Percentiles rank a stretch among this genome's conserved stretches.
Conservation (phyloP, 1,139 yeast species). For the Magnusiomyces clavatus region DNA sequence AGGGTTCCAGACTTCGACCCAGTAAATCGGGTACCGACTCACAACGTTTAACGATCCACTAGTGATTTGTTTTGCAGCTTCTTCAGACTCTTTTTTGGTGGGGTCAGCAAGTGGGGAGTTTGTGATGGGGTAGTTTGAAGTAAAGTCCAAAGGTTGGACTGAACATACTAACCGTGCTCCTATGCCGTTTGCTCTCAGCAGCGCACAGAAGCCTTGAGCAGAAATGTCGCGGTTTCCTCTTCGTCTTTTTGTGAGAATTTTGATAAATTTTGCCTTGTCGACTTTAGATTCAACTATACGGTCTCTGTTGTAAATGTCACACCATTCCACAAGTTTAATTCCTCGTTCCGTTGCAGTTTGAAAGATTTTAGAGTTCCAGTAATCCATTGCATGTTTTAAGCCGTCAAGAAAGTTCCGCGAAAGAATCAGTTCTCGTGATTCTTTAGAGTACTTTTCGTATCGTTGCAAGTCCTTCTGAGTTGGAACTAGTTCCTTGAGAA, state of each 20-base stretch:
- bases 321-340: constrained; percentile 51
- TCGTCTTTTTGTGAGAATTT: constrained; percentile 17
- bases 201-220: constrained; percentile 80
- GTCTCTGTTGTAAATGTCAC: constrained; percentile 36
- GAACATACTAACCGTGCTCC: constrained; percentile 73
- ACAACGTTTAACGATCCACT: constrained; percentile 26
- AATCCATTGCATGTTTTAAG: constrained; percentile 50
- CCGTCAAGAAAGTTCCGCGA: constrained; percentile 71
- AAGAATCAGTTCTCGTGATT: constrained; percentile 10
- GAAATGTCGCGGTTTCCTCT: constrained; percentile 71
- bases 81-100: neutral
- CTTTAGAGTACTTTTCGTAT: constrained; percentile 31
- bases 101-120: constrained; percentile 3
- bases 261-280: constrained; percentile 20
- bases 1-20: constrained; percentile 93
- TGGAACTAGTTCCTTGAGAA: constrained; percentile 44
- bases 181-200: constrained; percentile 63
- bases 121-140: constrained; percentile 34
- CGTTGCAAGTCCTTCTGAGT: constrained; percentile 34
- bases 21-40: constrained; percentile 59
- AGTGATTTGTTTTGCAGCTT: neutral
- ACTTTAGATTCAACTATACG: constrained; percentile 21
- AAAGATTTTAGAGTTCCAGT: constrained; percentile 52
- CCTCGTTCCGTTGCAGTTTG: constrained; percentile 41
- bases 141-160: constrained; percentile 83